Evolutionary conservation across 2,329 filamentous ascomycete species (phyloP).

Genomic region (Tympanopsis confertula): DNA sequence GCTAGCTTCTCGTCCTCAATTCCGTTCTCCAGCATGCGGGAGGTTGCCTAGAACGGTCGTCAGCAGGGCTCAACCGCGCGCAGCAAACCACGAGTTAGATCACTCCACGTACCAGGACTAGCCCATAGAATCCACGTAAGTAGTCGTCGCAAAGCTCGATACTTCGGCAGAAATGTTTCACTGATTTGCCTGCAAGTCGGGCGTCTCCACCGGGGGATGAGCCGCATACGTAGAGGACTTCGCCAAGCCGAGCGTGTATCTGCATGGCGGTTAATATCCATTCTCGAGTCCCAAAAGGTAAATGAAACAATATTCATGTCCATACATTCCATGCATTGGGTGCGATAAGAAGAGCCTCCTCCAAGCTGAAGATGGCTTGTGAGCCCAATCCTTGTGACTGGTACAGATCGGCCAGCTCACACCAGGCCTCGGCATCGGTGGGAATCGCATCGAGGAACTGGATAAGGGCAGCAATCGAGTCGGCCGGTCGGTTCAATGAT

Average conservation of each 20-base stretch:
- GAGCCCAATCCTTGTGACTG: slow-evolving; percentile 35
- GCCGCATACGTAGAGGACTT: slow-evolving; percentile 38
- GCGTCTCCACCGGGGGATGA: background rate
- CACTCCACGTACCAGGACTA: slow-evolving; percentile 32
- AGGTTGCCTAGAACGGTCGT: too few relatives aligned
- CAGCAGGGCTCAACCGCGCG: too few relatives aligned
- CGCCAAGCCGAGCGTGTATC: slow-evolving; percentile 50
- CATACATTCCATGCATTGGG: slow-evolving; percentile 54
- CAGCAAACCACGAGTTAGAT: too few relatives aligned
- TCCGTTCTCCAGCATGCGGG: too few relatives aligned
- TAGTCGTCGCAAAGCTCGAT: slow-evolving; percentile 54
- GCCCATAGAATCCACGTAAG: slow-evolving; percentile 50
- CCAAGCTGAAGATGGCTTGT: slow-evolving; percentile 50
- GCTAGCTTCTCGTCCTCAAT: too few relatives aligned
- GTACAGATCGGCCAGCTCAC: slow-evolving; percentile 50
- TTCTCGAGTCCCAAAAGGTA: background rate
- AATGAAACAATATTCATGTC: background rate
- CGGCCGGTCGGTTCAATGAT: slow-evolving; percentile 32
- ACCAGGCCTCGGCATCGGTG: slow-evolving; percentile 54
- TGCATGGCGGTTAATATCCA: slow-evolving; percentile 11
- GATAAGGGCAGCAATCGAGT: slow-evolving; percentile 42
- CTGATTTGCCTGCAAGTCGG: slow-evolving; percentile 32
- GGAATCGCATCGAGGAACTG: slow-evolving; percentile 45
- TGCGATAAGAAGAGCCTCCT: slow-evolving; percentile 47
- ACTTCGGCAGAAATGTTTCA: slow-evolving; percentile 48